Evolutionary conservation across 805 yeast species (phyloP), one percentile per base, ranked within the genome.

Genomic region (Candida michaelii): DNA sequence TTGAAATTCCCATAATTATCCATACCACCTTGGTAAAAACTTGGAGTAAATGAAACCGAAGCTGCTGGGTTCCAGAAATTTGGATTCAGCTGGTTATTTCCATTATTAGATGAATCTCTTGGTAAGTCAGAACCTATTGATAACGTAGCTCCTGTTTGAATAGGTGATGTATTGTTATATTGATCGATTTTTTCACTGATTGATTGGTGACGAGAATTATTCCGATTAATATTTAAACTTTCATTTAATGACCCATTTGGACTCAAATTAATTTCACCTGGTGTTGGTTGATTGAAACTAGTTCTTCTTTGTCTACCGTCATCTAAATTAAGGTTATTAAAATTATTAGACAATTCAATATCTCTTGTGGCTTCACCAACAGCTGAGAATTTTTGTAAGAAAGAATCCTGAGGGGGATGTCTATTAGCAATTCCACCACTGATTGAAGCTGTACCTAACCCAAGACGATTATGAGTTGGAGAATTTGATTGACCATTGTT

Each of bases 351-450:
- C 11, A 73, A 51, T 51, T 82, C 87, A 34, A 81, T 69, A 50
- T 82, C 89, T 52, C 84, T 69, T 0, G 89, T 82, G 36, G 84
- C 83, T 43, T 82, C 87, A 5, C 85, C 83, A 13, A 82, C 83
- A 2, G 79, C 66, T 5, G 83, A 68, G 53, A 82, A 82, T 60
- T 80, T 81, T 48, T 79, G 82, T 47, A 82, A 63, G 53, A 82
- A 82, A 37, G 77, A 67, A 14, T 67, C 74, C 42, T 63, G 71
- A 21, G 71, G 73, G 1, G 74, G 75, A 37, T 70, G 76, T 45
- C 75, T 62, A 43, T 60, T 66, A 27, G 76, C 72, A 31, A 72
- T 71, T 7, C 80, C 81, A 13, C 80, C 82, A 40, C 80, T 73
- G 27, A 82, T 76, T 2, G 85, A 78, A 7, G 85, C 83, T 7